These are phyloP conservation scores for Mycena galopus DNA, from an alignment of 768 basidiomycete species.

Conservation along the genomic window DNA sequence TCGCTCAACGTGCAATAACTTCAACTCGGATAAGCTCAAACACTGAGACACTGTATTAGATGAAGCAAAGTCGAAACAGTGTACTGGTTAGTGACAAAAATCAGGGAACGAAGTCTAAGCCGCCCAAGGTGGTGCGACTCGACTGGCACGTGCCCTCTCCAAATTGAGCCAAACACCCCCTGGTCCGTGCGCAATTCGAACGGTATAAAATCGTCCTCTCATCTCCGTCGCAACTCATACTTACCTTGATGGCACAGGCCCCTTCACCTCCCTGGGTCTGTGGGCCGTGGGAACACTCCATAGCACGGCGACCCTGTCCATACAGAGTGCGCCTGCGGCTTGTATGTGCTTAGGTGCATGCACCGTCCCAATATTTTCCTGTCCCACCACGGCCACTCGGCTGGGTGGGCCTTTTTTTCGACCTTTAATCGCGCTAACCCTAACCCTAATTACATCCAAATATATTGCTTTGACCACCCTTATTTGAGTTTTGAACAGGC, in stretches of 20 bases:
- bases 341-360: constrained; percentile 82
- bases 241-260: constrained; percentile 38
- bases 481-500: no score
- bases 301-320: constrained; percentile 83
- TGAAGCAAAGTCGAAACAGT: no score
- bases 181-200: background rate
- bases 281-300: constrained; percentile 51
- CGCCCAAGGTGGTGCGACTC: no score
- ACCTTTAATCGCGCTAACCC: no score
- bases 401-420: constrained; percentile 37
- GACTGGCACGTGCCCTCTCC: background rate
- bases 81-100: no score
- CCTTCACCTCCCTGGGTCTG: constrained; percentile 36
- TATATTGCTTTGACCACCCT: no score
- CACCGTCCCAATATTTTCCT: constrained; percentile 87
- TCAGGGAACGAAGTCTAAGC: no score
- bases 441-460: no score
- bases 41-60: no score
- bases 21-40: no score
- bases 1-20: no score
- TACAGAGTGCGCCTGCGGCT: constrained; percentile 67
- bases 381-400: constrained; percentile 75
- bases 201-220: background rate
- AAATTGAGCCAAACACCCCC: background rate
- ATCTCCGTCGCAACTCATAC: constrained; percentile 30